phyloP scores from a whole-genome alignment of 345 rosid species.

The Dipteronia dyeriana region DNA sequence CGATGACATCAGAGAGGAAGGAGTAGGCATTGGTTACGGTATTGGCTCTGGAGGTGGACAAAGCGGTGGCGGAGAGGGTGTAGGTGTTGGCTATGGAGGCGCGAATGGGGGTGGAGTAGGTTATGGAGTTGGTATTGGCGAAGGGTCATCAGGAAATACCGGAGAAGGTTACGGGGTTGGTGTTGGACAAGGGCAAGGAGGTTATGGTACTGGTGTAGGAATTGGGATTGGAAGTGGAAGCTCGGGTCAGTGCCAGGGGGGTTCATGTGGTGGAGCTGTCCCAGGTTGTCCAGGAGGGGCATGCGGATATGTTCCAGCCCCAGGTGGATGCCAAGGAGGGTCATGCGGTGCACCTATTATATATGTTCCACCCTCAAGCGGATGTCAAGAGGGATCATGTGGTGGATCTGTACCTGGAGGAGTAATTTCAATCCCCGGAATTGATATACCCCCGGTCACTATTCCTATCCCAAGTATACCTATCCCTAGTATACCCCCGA shows the following conservation, averaged over 20 bases:
- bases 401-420: not conserved
- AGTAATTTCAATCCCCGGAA: not conserved
- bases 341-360: not conserved
- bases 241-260: not conserved
- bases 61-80: not conserved
- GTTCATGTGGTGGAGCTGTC: not conserved
- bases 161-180: not conserved
- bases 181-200: constrained; percentile 8
- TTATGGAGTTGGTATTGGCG: constrained; percentile 20
- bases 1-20: not conserved
- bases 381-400: too few relatives aligned
- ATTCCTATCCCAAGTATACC: not conserved
- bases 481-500: not conserved
- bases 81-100: constrained; percentile 20
- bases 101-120: constrained; percentile 6
- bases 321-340: constrained; percentile 23
- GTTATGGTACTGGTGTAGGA: not conserved
- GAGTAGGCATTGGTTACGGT: constrained; percentile 13
- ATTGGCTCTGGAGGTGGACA: constrained; percentile 3
- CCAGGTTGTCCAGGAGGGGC: constrained; percentile 22
- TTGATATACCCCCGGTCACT: not conserved
- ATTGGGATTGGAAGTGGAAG: constrained; percentile 35
- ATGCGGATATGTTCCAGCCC: constrained; percentile 9
- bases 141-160: not conserved
- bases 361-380: not conserved